Evolutionary conservation across 768 basidiomycete genomes (phyloP).

Genomic region (Phanerodontia chrysosporium): DNA sequence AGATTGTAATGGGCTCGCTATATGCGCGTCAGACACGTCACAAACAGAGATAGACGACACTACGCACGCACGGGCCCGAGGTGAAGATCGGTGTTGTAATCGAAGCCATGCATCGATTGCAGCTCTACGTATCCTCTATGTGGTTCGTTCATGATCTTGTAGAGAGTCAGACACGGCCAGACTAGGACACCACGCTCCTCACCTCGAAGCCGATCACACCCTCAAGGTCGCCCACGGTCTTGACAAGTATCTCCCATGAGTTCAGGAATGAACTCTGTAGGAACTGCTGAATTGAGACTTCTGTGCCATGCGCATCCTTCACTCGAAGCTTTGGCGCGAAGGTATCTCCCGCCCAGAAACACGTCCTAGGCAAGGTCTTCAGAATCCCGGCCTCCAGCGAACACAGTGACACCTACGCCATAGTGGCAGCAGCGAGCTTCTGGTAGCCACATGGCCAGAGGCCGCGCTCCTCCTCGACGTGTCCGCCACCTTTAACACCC

Average conservation of each 20-base stretch:
- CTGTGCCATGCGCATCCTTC: slow-evolving; percentile 40
- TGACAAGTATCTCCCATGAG: slow-evolving; percentile 67
- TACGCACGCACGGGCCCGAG: slow-evolving; percentile 72
- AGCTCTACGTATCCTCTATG: slow-evolving; percentile 90
- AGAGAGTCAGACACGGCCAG: slow-evolving; percentile 39
- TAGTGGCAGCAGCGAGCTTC: slow-evolving; percentile 88
- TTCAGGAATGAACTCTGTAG: slow-evolving; percentile 79
- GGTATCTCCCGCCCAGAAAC: slow-evolving; percentile 89
- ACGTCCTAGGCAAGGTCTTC: slow-evolving; percentile 48
- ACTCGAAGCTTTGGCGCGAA: slow-evolving; percentile 75
- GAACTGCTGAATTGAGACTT: slow-evolving; percentile 72
- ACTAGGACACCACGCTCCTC: slow-evolving; percentile 4
- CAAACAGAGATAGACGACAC: slow-evolving; percentile 27
- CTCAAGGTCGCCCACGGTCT: slow-evolving; percentile 66
- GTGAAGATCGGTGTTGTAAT: slow-evolving; percentile 95
- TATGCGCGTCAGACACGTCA: background rate
- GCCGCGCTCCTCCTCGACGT: slow-evolving; percentile 73
- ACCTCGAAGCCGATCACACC: slow-evolving; percentile 91
- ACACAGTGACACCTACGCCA: slow-evolving; percentile 58
- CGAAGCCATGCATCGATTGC: slow-evolving; percentile 75
- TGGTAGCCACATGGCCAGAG: slow-evolving; percentile 94
- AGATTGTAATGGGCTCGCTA: slow-evolving; percentile 81
- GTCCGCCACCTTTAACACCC: slow-evolving; percentile 74
- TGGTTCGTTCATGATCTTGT: slow-evolving; percentile 89
- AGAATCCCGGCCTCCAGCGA: background rate